Percentiles rank a stretch among this genome's conserved stretches.
These are phyloP conservation scores for Phytopythium chamaehyphon DNA, from an alignment of 352 stramenopile genomes.

Conservation along the genomic window DNA sequence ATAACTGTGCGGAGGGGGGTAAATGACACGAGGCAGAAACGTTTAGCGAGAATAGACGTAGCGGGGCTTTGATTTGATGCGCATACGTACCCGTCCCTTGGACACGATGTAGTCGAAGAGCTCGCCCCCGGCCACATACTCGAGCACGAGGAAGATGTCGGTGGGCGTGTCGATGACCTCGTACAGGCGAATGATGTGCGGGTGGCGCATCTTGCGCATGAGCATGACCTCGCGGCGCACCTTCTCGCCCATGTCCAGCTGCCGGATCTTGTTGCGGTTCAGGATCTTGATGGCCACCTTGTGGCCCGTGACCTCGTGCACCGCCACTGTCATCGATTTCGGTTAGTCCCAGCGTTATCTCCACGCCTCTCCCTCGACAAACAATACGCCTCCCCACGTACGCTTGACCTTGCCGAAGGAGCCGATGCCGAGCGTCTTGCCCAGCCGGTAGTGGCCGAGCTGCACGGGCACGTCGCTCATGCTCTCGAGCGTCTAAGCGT, in stretches of 20 bases:
- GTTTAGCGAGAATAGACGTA: neutral
- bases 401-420: slow-evolving; percentile 99
- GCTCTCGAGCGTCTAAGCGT: neutral
- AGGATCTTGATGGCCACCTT: slow-evolving; percentile 99
- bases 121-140: slow-evolving; percentile 93
- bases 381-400: slow-evolving; percentile 61
- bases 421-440: slow-evolving; percentile 99
- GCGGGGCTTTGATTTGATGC: neutral
- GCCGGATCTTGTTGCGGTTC: slow-evolving; percentile 98
- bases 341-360: neutral
- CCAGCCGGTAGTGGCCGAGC: slow-evolving; percentile 97
- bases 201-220: slow-evolving; percentile 97
- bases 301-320: slow-evolving; percentile 97
- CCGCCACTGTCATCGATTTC: slow-evolving; percentile 79
- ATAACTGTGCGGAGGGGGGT: slow-evolving; percentile 48
- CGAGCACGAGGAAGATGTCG: slow-evolving; percentile 96
- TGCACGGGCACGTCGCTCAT: slow-evolving; percentile 91
- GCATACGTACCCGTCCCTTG: slow-evolving; percentile 75
- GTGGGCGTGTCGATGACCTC: slow-evolving; percentile 99
- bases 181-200: slow-evolving; percentile 99
- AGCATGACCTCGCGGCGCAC: slow-evolving; percentile 99
- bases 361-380: too few relatives aligned
- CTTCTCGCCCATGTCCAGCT: slow-evolving; percentile 99
- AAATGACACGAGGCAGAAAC: neutral
- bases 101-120: slow-evolving; percentile 99